Evolutionary conservation across 192 early-diverging fungal species (phyloP), one percentile per base, ranked within the genome.

Genomic region (Thamnidium elegans): DNA sequence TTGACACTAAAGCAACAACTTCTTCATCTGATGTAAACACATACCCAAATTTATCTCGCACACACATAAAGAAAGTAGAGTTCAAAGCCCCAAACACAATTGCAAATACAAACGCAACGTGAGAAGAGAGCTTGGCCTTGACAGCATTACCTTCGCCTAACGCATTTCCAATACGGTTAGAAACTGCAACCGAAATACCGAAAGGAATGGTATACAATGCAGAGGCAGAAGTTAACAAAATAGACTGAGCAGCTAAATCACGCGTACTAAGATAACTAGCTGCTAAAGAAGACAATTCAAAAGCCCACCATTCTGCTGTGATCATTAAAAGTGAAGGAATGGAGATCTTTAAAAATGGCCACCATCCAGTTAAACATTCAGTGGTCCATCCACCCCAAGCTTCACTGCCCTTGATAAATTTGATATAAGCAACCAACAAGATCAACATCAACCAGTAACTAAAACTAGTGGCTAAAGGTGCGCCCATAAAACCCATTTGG

Each of bases 361-460:
- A 62, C 76, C 87, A 84, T 17, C 74, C 79, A 34, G 81, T 65
- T 50, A 95, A 70, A 4, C 89, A 86, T 30, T 85, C 82, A 6
- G 79, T 76, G 8, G 90, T 87, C 87, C 90, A 94, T 5, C 92
- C 95, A 55, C 92, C 94, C 94, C 92, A 99, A 55, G 81, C 86
- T 43, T 91, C 81, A 44, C 74, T 67, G 39, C 92, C 91, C 26
- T 89, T 82, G 11, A 83, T 61, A 36, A 75, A 79, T 45, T 67
- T 69, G 9, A 84, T 84, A 46, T 97, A 99, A 19, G 86, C 20
- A 6, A 88, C 19, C 7, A 89, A 70, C 1, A 90, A 61, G 9
- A 82, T 14, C 17, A 92, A 68, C 72, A 94, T 88, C 55, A 90
- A 65, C 81, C 86, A 89, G 75, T 92, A 90, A 8, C 86, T 89